These are phyloP conservation scores for Clathrospora elynae DNA, from an alignment of 2,329 filamentous ascomycete genomes.

Conservation along the genomic window DNA sequence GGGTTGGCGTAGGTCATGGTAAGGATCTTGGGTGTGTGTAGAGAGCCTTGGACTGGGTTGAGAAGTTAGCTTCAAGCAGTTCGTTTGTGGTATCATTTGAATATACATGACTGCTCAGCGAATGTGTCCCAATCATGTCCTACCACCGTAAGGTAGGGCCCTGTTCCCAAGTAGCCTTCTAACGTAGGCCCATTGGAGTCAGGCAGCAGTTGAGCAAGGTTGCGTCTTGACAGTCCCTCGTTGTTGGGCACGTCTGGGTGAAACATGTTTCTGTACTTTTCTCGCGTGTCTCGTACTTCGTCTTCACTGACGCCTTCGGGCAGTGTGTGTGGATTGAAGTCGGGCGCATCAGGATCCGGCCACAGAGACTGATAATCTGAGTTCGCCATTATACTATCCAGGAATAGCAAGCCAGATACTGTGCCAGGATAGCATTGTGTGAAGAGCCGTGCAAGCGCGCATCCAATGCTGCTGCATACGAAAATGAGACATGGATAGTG, in stretches of 20 bases:
- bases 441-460: conserved; percentile 59
- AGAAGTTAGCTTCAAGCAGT: conserved; percentile 7
- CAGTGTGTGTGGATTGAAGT: conserved; percentile 52
- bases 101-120: conserved; percentile 53
- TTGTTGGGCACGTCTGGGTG: conserved; percentile 57
- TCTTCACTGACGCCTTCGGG: conserved; percentile 49
- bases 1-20: conserved; percentile 60
- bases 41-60: conserved; percentile 26
- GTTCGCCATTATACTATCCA: conserved; percentile 65
- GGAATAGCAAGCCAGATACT: conserved; percentile 56
- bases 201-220: conserved; percentile 53
- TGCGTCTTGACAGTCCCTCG: conserved; percentile 58
- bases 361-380: conserved; percentile 61
- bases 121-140: conserved; percentile 61
- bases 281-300: conserved; percentile 44
- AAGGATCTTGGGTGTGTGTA: conserved; percentile 45
- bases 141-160: conserved; percentile 56
- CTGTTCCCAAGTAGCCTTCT: conserved; percentile 40
- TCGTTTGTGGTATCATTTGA: too few relatives aligned
- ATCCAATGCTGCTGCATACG: conserved; percentile 60
- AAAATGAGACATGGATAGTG: conserved; percentile 49
- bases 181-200: conserved; percentile 51
- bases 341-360: conserved; percentile 58
- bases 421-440: conserved; percentile 54
- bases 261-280: conserved; percentile 51